These are phyloP conservation scores for Colletotrichum noveboracense DNA, from an alignment of 2,329 filamentous ascomycete species.

Conservation along the genomic window DNA sequence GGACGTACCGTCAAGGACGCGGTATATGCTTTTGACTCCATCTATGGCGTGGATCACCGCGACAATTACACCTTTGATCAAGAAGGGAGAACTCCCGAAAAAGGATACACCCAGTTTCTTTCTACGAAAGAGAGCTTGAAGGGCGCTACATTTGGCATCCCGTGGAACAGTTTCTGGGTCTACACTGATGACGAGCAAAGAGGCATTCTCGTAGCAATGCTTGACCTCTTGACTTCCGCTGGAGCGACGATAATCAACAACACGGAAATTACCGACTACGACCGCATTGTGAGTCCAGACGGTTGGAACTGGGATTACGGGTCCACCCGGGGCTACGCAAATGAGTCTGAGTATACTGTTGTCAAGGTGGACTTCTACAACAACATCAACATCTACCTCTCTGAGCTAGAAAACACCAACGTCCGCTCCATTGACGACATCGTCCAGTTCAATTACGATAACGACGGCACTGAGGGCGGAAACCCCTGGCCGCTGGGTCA, in stretches of 20 bases:
- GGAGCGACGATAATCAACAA: conserved; percentile 73
- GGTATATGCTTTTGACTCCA: conserved; percentile 68
- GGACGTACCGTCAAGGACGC: conserved; percentile 74
- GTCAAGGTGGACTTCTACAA: conserved; percentile 75
- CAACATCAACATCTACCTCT: conserved; percentile 65
- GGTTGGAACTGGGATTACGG: conserved; percentile 82
- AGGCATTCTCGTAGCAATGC: conserved; percentile 51
- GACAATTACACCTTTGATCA: conserved; percentile 73
- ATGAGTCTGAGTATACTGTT: conserved; percentile 76
- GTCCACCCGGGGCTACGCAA: conserved; percentile 61
- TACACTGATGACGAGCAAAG: conserved; percentile 62
- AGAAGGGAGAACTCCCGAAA: conserved; percentile 54
- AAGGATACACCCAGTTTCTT: conserved; percentile 64
- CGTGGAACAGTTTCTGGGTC: conserved; percentile 75
- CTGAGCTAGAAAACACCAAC: conserved; percentile 65
- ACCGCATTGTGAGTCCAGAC: conserved; percentile 65
- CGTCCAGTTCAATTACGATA: conserved; percentile 67
- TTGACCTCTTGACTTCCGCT: conserved; percentile 60
- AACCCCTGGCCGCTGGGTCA: conserved; percentile 55
- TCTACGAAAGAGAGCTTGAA: conserved; percentile 57
- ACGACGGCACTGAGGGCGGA: conserved; percentile 72
- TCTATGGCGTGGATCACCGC: conserved; percentile 65
- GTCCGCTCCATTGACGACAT: conserved; percentile 68
- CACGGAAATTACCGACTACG: conserved; percentile 69
- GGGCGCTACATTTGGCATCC: conserved; percentile 71